Conservation (phyloP, 1,284 basidiomycete genomes). For the Ustilago tritici region DNA sequence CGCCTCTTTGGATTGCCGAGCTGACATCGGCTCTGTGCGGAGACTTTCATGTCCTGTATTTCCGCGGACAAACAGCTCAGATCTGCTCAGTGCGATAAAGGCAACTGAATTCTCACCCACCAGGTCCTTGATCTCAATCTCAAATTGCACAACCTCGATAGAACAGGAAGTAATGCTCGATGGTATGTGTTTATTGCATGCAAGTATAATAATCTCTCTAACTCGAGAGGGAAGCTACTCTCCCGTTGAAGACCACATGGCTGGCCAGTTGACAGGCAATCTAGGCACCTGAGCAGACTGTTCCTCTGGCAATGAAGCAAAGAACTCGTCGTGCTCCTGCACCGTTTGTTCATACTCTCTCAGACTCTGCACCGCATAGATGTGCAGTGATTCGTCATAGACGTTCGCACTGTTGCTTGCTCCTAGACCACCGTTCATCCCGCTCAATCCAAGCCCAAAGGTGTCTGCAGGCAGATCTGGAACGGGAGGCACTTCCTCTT, state of each 20-base stretch:
- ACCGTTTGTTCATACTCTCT: conserved; percentile 65
- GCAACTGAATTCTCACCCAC: too few relatives aligned
- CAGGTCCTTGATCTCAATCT: too few relatives aligned
- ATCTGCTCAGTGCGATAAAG: too few relatives aligned
- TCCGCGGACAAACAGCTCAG: conserved; percentile 4
- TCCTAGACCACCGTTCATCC: conserved; percentile 12
- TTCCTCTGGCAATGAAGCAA: conserved; percentile 47
- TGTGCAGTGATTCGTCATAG: conserved; percentile 58
- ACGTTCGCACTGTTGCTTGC: conserved; percentile 16
- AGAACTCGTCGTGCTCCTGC: conserved; percentile 65
- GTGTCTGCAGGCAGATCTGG: conserved; percentile 44
- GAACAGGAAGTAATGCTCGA: neutral
- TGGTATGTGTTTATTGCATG: neutral
- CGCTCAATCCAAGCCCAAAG: conserved; percentile 27
- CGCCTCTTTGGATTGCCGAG: conserved; percentile 2
- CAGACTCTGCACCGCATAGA: conserved; percentile 64
- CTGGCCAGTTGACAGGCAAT: conserved; percentile 59
- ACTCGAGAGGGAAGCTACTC: conserved; percentile 11
- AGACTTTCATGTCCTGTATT: neutral
- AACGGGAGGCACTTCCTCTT: conserved; percentile 39
- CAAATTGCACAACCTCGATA: neutral
- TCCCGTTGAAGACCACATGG: conserved; percentile 53
- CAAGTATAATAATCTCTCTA: neutral
- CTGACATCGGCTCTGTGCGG: neutral
- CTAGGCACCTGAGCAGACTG: conserved; percentile 54